A percentile compares a stretch with the other conserved stretches of the same genome.
Conservation (phyloP, 1,284 basidiomycete species). For the Leucoagaricus sp. region DNA sequence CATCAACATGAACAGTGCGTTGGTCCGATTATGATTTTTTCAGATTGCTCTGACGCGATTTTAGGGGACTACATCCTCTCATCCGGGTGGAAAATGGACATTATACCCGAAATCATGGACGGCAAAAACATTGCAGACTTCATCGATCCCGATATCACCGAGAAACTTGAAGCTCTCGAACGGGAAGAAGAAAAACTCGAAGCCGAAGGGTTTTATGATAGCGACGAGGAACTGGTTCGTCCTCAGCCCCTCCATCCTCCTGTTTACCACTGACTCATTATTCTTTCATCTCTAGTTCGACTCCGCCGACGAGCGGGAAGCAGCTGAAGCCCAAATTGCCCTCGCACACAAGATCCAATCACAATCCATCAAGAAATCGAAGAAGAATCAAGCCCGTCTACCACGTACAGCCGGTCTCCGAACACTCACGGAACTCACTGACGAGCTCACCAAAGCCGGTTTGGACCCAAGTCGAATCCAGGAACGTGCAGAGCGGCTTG, state of each 20-base stretch:
- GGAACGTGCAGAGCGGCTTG: constrained; percentile 83
- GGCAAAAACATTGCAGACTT: constrained; percentile 99
- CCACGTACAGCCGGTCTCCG: constrained; percentile 87
- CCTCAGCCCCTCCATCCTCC: neutral
- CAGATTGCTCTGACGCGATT: neutral
- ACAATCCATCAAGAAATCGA: constrained; percentile 82
- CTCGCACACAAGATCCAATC: constrained; percentile 79
- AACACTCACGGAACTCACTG: constrained; percentile 85
- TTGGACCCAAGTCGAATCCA: constrained; percentile 89
- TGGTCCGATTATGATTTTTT: neutral
- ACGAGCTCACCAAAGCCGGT: constrained; percentile 83
- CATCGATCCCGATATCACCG: constrained; percentile 97
- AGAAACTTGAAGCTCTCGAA: constrained; percentile 96
- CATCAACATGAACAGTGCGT: constrained; percentile 81
- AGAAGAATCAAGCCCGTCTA: constrained; percentile 84
- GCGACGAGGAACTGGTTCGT: constrained; percentile 81
- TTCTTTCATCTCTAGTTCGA: constrained; percentile 58
- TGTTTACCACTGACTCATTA: constrained; percentile 8
- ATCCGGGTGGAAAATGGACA: constrained; percentile 97
- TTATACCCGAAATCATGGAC: constrained; percentile 95
- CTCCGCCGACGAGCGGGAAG: constrained; percentile 91
- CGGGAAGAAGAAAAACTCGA: constrained; percentile 94
- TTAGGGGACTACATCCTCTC: constrained; percentile 89
- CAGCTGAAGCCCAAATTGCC: constrained; percentile 62
- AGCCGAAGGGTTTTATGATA: constrained; percentile 94